These are phyloP conservation scores for Syzygium syzygioides DNA, from an alignment of 441 rosid genomes.

Conservation along the genomic window DNA sequence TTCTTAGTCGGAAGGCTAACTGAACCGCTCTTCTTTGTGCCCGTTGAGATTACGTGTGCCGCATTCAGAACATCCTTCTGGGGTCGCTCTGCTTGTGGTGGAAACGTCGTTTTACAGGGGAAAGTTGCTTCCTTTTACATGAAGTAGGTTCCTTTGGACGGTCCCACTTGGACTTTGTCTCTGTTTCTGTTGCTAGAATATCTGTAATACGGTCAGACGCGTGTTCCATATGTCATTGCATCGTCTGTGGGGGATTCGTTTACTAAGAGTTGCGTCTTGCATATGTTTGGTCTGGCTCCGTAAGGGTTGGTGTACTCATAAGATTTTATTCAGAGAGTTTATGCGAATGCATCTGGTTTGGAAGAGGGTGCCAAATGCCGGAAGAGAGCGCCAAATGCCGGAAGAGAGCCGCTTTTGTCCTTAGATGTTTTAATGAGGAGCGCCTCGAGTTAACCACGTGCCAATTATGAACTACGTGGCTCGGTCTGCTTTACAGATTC, in stretches of 20 bases:
- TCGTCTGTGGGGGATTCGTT: too few relatives aligned
- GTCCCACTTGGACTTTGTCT: not conserved
- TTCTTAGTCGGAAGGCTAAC: not conserved
- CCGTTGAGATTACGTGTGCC: not conserved
- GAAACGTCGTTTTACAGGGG: not conserved
- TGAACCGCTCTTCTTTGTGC: not conserved
- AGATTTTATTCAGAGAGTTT: not conserved
- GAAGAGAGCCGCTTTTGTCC: not conserved
- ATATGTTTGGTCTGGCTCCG: too few relatives aligned
- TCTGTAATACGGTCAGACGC: too few relatives aligned
- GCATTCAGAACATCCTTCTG: not conserved
- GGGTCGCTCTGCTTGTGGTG: not conserved
- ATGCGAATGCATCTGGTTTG: not conserved
- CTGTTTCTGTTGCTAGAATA: too few relatives aligned
- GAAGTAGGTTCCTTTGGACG: not conserved
- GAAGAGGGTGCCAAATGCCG: too few relatives aligned
- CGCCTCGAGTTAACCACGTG: rapidly evolving
- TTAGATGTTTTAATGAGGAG: not conserved
- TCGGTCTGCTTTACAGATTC: not conserved
- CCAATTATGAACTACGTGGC: not conserved
- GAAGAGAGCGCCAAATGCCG: not conserved
- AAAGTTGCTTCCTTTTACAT: not conserved
- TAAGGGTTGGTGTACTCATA: too few relatives aligned
- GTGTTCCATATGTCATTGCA: too few relatives aligned
- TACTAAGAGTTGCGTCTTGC: too few relatives aligned